Percentiles rank a stretch among this genome's conserved stretches.
Evolutionary conservation across 352 stramenopile species (phyloP).

Genomic region (Pythium guiyangense): DNA sequence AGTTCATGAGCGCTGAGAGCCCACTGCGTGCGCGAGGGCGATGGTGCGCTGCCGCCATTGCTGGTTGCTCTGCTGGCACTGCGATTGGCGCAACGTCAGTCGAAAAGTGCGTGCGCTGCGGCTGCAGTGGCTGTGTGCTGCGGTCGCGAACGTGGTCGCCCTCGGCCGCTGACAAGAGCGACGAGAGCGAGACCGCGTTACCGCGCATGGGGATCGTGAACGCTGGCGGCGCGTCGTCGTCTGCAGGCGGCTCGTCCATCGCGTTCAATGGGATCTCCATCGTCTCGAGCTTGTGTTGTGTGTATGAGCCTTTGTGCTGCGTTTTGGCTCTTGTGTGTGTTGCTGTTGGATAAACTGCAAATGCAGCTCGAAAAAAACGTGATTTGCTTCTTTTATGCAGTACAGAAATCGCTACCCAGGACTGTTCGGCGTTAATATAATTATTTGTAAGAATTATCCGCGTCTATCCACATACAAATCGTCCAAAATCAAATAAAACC

Average conservation of each 20-base stretch:
- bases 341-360: too few species aligned
- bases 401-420: too few species aligned
- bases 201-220: constrained; percentile 25
- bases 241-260: constrained; percentile 21
- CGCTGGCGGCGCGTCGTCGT: constrained; percentile 14
- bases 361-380: too few species aligned
- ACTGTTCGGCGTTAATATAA: too few species aligned
- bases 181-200: constrained; percentile 37
- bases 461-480: too few species aligned
- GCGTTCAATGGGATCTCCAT: constrained; percentile 59
- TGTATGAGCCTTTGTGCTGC: too few species aligned
- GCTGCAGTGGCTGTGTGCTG: not conserved
- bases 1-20: constrained; percentile 67
- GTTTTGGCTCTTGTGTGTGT: too few species aligned
- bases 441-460: too few species aligned
- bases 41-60: constrained; percentile 11
- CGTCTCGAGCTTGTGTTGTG: not conserved
- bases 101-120: not conserved
- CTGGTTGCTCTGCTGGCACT: not conserved
- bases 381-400: too few species aligned
- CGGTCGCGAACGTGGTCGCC: not conserved
- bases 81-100: constrained; percentile 7
- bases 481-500: too few species aligned
- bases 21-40: constrained; percentile 11
- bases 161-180: constrained; percentile 32